Evolutionary conservation across 306 rosid species (phyloP).

Genomic region (Lathyrus aphaca): DNA sequence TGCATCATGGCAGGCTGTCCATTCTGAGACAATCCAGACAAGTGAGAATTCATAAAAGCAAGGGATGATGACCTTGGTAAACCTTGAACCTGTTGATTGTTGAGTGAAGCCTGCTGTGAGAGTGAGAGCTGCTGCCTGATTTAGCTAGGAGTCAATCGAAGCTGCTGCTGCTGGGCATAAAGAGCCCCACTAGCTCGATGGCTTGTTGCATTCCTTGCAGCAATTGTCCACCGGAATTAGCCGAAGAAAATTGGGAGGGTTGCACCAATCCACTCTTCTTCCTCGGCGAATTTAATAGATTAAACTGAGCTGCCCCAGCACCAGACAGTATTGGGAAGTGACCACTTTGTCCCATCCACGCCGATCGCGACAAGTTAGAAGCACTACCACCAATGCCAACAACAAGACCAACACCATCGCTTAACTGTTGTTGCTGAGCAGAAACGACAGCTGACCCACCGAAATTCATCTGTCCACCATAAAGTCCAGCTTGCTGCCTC

Average conservation of each 20-base stretch:
- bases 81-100: slow-evolving; percentile 80
- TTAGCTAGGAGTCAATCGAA: slow-evolving; percentile 66
- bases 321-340: slow-evolving; percentile 79
- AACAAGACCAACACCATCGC: slow-evolving; percentile 26
- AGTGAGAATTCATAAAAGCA: slow-evolving; percentile 80
- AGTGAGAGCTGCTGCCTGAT: slow-evolving; percentile 83
- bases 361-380: slow-evolving; percentile 67
- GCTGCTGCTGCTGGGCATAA: slow-evolving; percentile 57
- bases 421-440: slow-evolving; percentile 65
- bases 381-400: neutral
- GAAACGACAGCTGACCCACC: slow-evolving; percentile 55
- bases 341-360: slow-evolving; percentile 70
- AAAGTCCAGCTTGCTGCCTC: no score
- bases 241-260: slow-evolving; percentile 81
- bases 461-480: no score
- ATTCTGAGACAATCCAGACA: no score
- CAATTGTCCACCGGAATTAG: slow-evolving; percentile 73
- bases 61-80: slow-evolving; percentile 73
- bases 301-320: slow-evolving; percentile 67
- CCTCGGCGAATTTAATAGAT: slow-evolving; percentile 82
- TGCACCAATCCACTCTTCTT: slow-evolving; percentile 79
- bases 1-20: no score
- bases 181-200: slow-evolving; percentile 68
- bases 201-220: slow-evolving; percentile 92
- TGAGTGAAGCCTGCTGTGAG: slow-evolving; percentile 70